phyloP scores from a whole-genome alignment of 345 rosid genomes.

The Citrus trifoliata region DNA sequence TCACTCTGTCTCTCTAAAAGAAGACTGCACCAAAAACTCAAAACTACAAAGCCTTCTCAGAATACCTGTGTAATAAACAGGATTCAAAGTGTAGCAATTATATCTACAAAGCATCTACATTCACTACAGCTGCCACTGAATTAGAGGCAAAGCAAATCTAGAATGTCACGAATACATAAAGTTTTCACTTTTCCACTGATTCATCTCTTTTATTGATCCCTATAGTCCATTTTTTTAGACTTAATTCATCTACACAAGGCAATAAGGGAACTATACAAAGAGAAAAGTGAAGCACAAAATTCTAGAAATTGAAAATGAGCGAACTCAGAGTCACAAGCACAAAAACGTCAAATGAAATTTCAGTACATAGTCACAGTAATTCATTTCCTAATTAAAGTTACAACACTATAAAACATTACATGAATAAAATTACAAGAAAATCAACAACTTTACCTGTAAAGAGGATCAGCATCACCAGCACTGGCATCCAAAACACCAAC shows the following conservation, averaged over 20 bases:
- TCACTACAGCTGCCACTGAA: not conserved
- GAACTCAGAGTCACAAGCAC: not conserved
- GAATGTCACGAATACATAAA: not conserved
- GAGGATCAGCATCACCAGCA: constrained; percentile 70
- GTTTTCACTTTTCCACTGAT: not conserved
- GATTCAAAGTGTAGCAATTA: not conserved
- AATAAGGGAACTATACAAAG: not conserved
- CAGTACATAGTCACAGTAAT: not conserved
- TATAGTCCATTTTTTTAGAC: not conserved
- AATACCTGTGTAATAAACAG: not conserved
- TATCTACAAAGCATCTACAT: not conserved
- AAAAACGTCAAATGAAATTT: not conserved
- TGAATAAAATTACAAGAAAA: not conserved
- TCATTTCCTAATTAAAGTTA: not conserved
- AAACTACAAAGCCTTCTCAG: not conserved
- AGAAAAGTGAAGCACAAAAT: not conserved
- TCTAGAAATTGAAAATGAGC: not conserved
- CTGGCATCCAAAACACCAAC: constrained; percentile 49
- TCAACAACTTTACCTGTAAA: constrained; percentile 46
- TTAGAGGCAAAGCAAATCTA: not conserved
- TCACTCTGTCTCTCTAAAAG: not conserved
- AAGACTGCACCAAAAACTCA: not conserved
- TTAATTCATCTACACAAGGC: not conserved
- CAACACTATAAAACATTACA: not conserved
- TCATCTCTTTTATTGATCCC: not conserved